Evolutionary conservation across 495 filamentous ascomycete species (phyloP), one percentile per base, ranked within the genome.

Genomic region (Daldinia loculata): DNA sequence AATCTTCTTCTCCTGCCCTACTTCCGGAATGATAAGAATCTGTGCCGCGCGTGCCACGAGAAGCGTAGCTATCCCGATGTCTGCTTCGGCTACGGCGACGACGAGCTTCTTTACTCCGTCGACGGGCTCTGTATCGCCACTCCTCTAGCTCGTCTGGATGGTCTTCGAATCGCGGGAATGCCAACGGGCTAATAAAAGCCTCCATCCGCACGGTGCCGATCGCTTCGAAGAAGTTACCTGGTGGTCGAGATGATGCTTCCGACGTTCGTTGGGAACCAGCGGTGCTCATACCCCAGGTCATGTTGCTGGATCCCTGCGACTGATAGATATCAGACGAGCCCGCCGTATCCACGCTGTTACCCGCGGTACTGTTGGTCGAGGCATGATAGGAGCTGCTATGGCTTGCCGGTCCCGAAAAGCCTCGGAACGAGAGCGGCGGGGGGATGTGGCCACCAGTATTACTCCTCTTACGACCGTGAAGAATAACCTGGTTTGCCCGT

Each of bases 141-240:
- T 85, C 84, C 27, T 86, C 83, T 27, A 80, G 75, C 60, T 85
- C 82, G 64, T 83, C 79, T 34, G 80, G 80, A 43, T 81, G 79
- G 22, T 84, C 84, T 4, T 83, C 79, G 45, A 82, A 80, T 7
- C 74, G 77, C 1, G 74, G 72, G 50, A 83, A 80, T 7, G 80
- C 77, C 14, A 87, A 76, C 14, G 87, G 86, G 63, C 88, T 89
- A 59, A 94, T 91, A 75, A 99, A 99, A 0, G 95, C 95, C 78
- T 98, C 95, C 95, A 99, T 99, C 30, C 95, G 89, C 43, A 99
- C 89, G 9, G 93, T 97, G 15, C 95, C 95, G 30, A 97, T 91
- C 0, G 91, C 89, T 43, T 91, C 89, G 76, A 90, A 89, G 79
- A 90, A 90, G 65, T 90, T 89, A 60, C 67, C 82, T 22, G 78